Conservation (phyloP, 2,329 filamentous ascomycete species). For the Emericellopsis cladophorae region DNA sequence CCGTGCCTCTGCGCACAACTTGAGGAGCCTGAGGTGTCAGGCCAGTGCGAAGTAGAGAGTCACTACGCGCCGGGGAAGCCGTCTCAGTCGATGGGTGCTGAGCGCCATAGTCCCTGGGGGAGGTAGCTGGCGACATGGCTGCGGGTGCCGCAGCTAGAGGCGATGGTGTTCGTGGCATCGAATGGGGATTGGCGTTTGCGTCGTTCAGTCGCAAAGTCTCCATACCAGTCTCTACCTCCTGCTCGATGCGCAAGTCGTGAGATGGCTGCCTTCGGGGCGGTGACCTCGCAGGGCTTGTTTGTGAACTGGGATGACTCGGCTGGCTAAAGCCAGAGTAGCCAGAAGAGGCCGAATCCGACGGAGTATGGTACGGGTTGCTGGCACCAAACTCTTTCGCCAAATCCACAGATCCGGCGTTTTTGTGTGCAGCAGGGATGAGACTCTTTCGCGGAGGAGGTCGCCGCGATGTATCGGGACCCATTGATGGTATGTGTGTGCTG, state of each 20-base stretch:
- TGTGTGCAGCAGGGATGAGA: constrained; percentile 26
- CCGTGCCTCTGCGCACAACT: constrained; percentile 17
- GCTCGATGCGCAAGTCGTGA: constrained; percentile 33
- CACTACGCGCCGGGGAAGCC: background rate
- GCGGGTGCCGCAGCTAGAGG: constrained; percentile 15
- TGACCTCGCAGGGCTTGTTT: constrained; percentile 28
- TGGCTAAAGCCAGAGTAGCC: constrained; percentile 48
- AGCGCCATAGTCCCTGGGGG: background rate
- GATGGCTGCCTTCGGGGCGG: constrained; percentile 23
- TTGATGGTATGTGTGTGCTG: constrained; percentile 24
- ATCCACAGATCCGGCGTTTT: constrained; percentile 32
- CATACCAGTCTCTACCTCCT: constrained; percentile 42
- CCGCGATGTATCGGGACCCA: constrained; percentile 36
- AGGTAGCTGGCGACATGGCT: constrained; percentile 9
- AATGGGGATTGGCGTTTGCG: constrained; percentile 18
- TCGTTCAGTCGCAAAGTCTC: constrained; percentile 16
- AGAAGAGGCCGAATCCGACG: constrained; percentile 53
- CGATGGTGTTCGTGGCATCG: constrained; percentile 10
- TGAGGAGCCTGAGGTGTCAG: no score
- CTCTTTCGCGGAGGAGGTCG: constrained; percentile 40
- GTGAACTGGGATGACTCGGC: constrained; percentile 38
- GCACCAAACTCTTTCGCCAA: constrained; percentile 46
- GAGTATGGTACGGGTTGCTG: constrained; percentile 51
- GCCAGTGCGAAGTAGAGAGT: constrained; percentile 5
- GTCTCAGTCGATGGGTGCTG: background rate